Conservation (phyloP, 179 eudicot genomes). For the Spergularia azorica region DNA sequence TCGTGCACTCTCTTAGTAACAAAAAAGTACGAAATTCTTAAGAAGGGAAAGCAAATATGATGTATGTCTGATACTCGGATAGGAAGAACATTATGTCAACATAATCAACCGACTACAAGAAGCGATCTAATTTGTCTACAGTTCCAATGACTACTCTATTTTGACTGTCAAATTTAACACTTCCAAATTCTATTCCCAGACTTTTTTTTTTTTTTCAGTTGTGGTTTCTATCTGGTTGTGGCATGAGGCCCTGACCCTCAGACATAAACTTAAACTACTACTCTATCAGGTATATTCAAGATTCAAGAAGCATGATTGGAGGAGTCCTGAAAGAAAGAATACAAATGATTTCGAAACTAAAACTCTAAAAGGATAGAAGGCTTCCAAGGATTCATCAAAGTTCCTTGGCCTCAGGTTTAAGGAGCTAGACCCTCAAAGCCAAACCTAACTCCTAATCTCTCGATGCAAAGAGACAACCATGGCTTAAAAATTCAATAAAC, state of each 20-base stretch:
- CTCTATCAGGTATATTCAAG: not conserved
- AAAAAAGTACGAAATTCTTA: too few relatives aligned
- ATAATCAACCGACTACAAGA: not conserved
- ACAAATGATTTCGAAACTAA: not conserved
- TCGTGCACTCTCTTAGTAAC: too few relatives aligned
- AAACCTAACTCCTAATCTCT: not conserved
- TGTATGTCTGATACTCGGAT: not conserved
- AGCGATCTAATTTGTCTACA: not conserved
- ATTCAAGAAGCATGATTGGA: not conserved
- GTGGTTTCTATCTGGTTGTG: not conserved
- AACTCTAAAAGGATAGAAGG: not conserved
- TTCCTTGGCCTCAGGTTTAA: not conserved
- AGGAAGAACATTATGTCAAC: not conserved
- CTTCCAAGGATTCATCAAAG: not conserved
- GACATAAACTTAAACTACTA: not conserved
- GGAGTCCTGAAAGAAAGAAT: not conserved
- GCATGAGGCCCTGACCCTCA: not conserved
- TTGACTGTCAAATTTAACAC: not conserved
- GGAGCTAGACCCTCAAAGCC: not conserved
- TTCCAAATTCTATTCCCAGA: not conserved
- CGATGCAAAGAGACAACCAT: not conserved
- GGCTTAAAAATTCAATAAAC: not conserved
- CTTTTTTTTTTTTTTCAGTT: not conserved
- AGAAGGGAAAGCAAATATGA: not conserved
- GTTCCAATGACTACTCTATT: not conserved